Evolutionary conservation across 352 stramenopile genomes (phyloP), one percentile per base, ranked within the genome.

Genomic region (Phytophthora pluvialis): DNA sequence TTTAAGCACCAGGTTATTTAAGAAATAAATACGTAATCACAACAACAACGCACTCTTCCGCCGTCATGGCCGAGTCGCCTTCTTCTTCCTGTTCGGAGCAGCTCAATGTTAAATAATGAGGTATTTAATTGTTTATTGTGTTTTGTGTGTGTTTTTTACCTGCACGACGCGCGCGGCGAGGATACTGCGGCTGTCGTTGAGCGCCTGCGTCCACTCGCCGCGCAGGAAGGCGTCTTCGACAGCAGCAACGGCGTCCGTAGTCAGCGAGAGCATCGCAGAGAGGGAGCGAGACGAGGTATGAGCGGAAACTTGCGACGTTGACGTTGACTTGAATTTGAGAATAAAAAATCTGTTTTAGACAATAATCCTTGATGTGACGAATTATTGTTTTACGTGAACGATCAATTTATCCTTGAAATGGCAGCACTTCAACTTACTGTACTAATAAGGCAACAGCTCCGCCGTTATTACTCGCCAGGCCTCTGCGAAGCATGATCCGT

Each of bases 151-250:
- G 32, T 40, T 29, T 5, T 42, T 11, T 35, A 81, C 75, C 72
- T 81, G 54, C 7, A 74, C 40, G 21, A 73, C 67, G 25, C 71
- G 66, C 28, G 55, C 62, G 21, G 45, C 42, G 11, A 91, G 72
- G n/a, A 73, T 47, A 7, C 56, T 52, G 38, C 79, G 76, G 43
- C 83, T 91, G 42, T 88, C 69, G 15, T 55, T 55, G 12, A 91
- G 78, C 55, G 80, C 83, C 13, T 67, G 53, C 26, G 49, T 72
- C 79, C 76, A 91, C 44, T 93, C 82, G 48, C 78, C 79, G 36
- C 78, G 72, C 45, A 92, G 64, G 39, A 89, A 77, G 10, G 69
- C 65, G 50, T 90, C 81, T 57, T 92, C 83, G 9, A 84, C 64
- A 12, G 73, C 75, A 16, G 70, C 55, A 11, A 77, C 65, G 8